Conservation (phyloP, 441 rosid genomes). For the Bocquillonia castaneifolia region DNA sequence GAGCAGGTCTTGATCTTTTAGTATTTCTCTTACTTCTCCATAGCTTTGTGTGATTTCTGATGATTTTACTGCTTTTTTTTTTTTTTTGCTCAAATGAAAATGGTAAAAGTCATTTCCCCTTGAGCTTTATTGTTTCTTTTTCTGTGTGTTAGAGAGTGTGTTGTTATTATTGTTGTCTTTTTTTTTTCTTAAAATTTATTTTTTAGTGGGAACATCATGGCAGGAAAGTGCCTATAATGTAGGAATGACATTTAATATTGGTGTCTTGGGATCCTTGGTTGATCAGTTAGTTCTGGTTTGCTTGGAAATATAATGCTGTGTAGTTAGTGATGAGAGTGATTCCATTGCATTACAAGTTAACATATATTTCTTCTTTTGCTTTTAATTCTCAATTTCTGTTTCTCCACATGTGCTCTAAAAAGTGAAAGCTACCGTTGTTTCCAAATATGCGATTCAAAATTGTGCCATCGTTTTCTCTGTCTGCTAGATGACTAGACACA, state of each 20-base stretch:
- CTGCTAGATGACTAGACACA: not conserved
- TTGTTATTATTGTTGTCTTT: no score
- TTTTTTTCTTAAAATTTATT: not conserved
- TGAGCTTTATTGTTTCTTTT: no score
- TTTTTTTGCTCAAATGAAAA: not conserved
- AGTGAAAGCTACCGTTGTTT: not conserved
- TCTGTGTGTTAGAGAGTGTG: no score
- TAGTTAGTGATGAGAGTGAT: not conserved
- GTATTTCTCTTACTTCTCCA: slow-evolving; percentile 16
- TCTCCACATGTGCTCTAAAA: not conserved
- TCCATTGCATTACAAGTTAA: slow-evolving; percentile 5
- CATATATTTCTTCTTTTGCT: slow-evolving; percentile 7
- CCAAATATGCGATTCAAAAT: not conserved
- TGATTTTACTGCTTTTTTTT: slow-evolving; percentile 8
- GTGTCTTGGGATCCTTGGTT: no score
- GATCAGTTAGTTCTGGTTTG: not conserved
- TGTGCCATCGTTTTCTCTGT: not conserved
- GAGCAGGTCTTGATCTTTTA: slow-evolving; percentile 64
- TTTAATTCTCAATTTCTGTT: not conserved
- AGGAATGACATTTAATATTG: no score
- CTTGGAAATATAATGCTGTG: not conserved
- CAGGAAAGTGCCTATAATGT: no score
- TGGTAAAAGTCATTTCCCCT: not conserved
- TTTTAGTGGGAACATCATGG: no score
- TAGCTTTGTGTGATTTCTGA: slow-evolving; percentile 13